Base-by-base conservation (phyloP, 805 yeast genomes). In the Kazachstania viticola region DNA sequence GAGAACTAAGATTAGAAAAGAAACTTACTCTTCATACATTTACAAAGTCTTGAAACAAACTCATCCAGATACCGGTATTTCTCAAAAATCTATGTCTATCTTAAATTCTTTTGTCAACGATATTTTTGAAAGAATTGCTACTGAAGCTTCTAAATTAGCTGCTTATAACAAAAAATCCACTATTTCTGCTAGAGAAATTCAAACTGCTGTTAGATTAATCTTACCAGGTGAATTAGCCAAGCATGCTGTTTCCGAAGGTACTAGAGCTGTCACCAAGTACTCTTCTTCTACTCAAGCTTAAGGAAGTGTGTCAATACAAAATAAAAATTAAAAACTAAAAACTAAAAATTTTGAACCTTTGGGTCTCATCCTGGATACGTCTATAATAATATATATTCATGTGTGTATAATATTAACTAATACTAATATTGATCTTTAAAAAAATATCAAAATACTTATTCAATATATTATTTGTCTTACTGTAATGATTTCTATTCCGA, bases 41-140 rank as follows among this genome's bases (percentile, higher is more conserved):
- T 88, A 87, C 91, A 88, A 88, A 70, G 96, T 87, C 49, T 79
- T 88, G 63, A 87, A 87, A 70, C 96, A 88, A 75, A 87, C 96
- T 42, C 97, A 87, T 69, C 97, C 96, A 65, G 96, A 88, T 65
- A 88, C 97, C 44, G 97, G 96, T 83, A 88, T 88, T 62, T 87
- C 97, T 54, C 94, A 85, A 69, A 82, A 84, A 64, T 95, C 97
- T 46, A 88, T 88, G 95, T 84, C 95, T 46, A 88, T 88, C 65
- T 79, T 87, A 88, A 88, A 88, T 80, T 88, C 96, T 27, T 88
- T 88, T 55, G 96, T 88, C 51, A 87, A 85, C 70, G 96, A 88
- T 68, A 83, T 87, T 61, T 88, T 87, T 61, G 96, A 87, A 73
- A 87, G 97, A 74, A 81, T 88, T 55, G 96, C 96, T 53, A 67